Base-by-base conservation (phyloP, 805 yeast genomes). In the Wickerhamiella australiensis region DNA sequence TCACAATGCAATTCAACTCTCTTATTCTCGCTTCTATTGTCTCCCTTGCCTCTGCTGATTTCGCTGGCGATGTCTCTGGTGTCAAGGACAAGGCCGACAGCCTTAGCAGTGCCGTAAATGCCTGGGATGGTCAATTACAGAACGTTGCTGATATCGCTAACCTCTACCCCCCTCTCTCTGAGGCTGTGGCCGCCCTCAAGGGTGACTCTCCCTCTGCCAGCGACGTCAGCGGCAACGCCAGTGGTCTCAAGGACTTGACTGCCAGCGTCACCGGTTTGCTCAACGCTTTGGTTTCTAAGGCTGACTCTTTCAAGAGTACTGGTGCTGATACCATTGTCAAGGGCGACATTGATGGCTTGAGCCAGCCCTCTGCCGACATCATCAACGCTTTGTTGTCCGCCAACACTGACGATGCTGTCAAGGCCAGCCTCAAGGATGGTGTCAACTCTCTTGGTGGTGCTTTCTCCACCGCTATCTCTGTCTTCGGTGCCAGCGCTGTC, bases 41-140 rank as follows among this genome's bases (percentile, higher is more conserved):
- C n/a, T 40, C 47, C 38, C 13, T 48, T 7, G 48, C 31, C 42
- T 27, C 38, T 26, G 52, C 52, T 36, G 48, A 45, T 29, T 22
- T 49, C 22, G 15, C 21, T 38, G 49, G 38, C 36, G 49, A 44
- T 31, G 25, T 40, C n/a, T 22, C 35, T 15, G 33, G 40, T 17
- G 52, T 44, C n/a, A 72, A 67, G 1, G 80, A 73, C 17, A 72
- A 77, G 59, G 85, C 95, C 54, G 73, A 33, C 27, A 8, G 3
- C 12, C 50, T 47, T 25, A 25, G 38, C 26, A 18, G 40, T 18
- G 46, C 47, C 12, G 54, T 54, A 3, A 27, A 36, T 22, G 44
- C 22, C 42, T 52, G 55, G 55, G 49, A 52, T 15, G 64, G 65
- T 23, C 50, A 60, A 22, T 42, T 21, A 15, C 63, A 60, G 42